phyloP scores from a whole-genome alignment of 2,329 filamentous ascomycete genomes.

The Graphilbum fragrans region DNA sequence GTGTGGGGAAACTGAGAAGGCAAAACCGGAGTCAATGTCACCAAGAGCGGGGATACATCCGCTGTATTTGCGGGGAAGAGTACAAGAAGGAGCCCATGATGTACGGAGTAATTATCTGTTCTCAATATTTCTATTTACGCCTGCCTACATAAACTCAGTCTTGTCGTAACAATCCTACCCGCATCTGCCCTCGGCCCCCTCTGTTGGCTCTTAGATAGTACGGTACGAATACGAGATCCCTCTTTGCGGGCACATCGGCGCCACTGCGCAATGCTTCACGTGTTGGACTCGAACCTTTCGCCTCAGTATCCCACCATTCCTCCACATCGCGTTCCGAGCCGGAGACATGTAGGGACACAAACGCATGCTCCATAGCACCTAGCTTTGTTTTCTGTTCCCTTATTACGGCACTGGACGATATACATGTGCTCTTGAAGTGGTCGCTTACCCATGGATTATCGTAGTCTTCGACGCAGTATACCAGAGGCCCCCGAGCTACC shows the following conservation, averaged over 20 bases:
- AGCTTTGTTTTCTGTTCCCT: constrained; percentile 13
- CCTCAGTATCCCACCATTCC: neutral
- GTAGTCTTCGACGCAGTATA: constrained; percentile 49
- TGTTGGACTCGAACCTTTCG: constrained; percentile 9
- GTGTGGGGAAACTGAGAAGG: too few species aligned
- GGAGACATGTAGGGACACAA: constrained; percentile 13
- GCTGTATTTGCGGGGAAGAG: too few species aligned
- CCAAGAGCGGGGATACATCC: too few species aligned
- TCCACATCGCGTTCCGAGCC: constrained; percentile 8
- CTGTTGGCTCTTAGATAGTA: constrained; percentile 44
- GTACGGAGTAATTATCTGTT: too few species aligned
- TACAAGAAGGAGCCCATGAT: too few species aligned
- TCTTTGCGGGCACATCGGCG: constrained; percentile 7
- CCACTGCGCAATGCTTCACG: neutral
- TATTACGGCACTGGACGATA: constrained; percentile 11
- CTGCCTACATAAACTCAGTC: too few species aligned
- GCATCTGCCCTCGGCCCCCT: constrained; percentile 40
- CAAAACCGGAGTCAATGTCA: too few species aligned
- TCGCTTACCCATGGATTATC: constrained; percentile 44
- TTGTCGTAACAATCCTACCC: constrained; percentile 24
- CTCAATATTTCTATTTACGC: too few species aligned
- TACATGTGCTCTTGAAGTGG: constrained; percentile 37
- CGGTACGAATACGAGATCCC: constrained; percentile 34
- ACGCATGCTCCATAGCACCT: too few species aligned
- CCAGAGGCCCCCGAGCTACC: constrained; percentile 42